Evolutionary conservation across 352 stramenopile genomes (phyloP).

Genomic region (Lagenidium giganteum): DNA sequence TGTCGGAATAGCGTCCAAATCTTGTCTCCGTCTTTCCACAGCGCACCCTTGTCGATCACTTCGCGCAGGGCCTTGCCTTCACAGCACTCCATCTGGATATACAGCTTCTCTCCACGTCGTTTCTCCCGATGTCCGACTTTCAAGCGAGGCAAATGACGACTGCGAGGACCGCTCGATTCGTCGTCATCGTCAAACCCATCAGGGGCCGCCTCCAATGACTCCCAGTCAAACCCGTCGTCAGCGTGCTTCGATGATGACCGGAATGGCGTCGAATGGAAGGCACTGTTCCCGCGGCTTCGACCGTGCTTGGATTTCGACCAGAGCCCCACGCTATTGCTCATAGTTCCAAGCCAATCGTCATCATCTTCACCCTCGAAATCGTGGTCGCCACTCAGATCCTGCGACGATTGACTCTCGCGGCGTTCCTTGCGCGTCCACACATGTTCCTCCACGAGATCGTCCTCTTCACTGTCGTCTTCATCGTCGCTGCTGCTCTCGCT

Average conservation of each 20-base stretch:
- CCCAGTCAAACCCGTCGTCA: slow-evolving; percentile 73
- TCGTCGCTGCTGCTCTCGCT: slow-evolving; percentile 12
- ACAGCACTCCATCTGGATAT: slow-evolving; percentile 97
- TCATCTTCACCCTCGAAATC: slow-evolving; percentile 49
- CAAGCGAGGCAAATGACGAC: slow-evolving; percentile 7
- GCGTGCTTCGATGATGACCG: slow-evolving; percentile 26
- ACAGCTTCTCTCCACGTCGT: slow-evolving; percentile 72
- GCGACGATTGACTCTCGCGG: background rate
- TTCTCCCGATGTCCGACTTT: slow-evolving; percentile 26
- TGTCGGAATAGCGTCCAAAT: slow-evolving; percentile 94
- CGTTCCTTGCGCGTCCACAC: slow-evolving; percentile 5
- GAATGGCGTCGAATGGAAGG: slow-evolving; percentile 30
- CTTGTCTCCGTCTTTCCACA: slow-evolving; percentile 83
- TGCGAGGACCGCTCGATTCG: slow-evolving; percentile 3
- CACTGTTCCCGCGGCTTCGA: slow-evolving; percentile 34
- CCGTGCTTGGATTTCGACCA: slow-evolving; percentile 66
- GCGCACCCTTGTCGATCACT: slow-evolving; percentile 89
- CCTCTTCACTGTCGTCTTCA: slow-evolving; percentile 31
- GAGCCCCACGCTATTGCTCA: slow-evolving; percentile 56
- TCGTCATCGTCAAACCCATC: slow-evolving; percentile 25
- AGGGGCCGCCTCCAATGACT: slow-evolving; percentile 49
- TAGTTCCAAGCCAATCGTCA: slow-evolving; percentile 76
- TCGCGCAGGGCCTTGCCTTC: slow-evolving; percentile 90
- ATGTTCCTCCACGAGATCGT: slow-evolving; percentile 31
- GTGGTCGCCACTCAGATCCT: slow-evolving; percentile 17